Evolutionary conservation across 371 early-diverging fungal genomes (phyloP).

Genomic region (Synchytrium microbalum): DNA sequence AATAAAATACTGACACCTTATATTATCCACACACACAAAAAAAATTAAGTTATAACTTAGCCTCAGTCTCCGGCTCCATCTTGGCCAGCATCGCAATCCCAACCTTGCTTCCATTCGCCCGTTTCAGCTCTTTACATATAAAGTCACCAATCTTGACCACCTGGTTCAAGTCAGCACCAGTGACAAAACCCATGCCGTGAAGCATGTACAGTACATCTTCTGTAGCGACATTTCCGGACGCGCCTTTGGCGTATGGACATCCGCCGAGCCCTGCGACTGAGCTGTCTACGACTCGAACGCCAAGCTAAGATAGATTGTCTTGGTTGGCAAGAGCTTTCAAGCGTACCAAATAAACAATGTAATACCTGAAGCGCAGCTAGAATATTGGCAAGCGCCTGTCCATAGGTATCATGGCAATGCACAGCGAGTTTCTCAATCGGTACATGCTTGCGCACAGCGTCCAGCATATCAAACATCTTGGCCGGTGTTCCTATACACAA

Average conservation of each 20-base stretch:
- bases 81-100: not conserved
- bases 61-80: no score
- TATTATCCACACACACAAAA: no score
- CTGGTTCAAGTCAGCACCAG: slow-evolving; percentile 67
- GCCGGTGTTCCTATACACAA: slow-evolving; percentile 38
- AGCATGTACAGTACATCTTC: slow-evolving; percentile 95
- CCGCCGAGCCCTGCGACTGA: slow-evolving; percentile 92
- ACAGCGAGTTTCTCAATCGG: slow-evolving; percentile 76
- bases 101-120: not conserved
- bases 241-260: slow-evolving; percentile 94
- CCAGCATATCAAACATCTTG: slow-evolving; percentile 58
- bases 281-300: slow-evolving; percentile 85
- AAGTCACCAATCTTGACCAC: slow-evolving; percentile 71
- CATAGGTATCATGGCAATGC: slow-evolving; percentile 97
- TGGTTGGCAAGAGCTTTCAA: not conserved
- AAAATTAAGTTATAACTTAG: no score
- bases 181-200: slow-evolving; percentile 71
- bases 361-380: slow-evolving; percentile 63
- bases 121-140: slow-evolving; percentile 68
- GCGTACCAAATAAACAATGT: slow-evolving; percentile 1
- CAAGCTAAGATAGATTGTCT: slow-evolving; percentile 37
- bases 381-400: slow-evolving; percentile 94
- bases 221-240: slow-evolving; percentile 93
- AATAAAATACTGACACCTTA: no score
- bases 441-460: slow-evolving; percentile 61